Percentiles rank a stretch among this genome's conserved stretches.
Evolutionary conservation across 495 filamentous ascomycete genomes (phyloP).

Genomic region (Rostrohypoxylon terebratum): DNA sequence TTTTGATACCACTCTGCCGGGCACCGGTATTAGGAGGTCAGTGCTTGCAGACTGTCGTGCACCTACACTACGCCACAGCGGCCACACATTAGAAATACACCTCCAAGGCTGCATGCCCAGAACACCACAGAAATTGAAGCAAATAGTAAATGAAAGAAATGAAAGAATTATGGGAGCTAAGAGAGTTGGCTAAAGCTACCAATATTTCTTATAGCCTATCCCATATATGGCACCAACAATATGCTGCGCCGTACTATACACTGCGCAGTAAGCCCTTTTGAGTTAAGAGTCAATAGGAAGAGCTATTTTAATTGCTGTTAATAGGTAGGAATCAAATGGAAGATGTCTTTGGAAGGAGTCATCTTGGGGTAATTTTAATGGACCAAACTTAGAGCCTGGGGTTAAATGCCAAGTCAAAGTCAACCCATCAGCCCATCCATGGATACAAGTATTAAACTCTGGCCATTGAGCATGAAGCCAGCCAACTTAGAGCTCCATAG

Average conservation of each 20-base stretch:
- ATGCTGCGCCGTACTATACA: background rate
- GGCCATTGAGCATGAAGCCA: background rate
- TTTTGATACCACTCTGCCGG: slow-evolving; percentile 26
- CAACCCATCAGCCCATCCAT: slow-evolving; percentile 1
- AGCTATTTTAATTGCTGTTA: background rate
- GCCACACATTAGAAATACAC: background rate
- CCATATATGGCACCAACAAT: background rate
- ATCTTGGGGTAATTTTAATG: slow-evolving; percentile 15
- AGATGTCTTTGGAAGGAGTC: slow-evolving; percentile 5
- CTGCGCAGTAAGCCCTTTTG: slow-evolving; percentile 2
- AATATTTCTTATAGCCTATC: slow-evolving; percentile 3
- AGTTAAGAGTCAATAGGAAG: slow-evolving; percentile 1
- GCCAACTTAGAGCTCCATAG: background rate
- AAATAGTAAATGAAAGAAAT: slow-evolving; percentile 10
- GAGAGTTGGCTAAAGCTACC: background rate
- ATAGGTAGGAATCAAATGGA: background rate
- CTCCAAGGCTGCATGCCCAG: background rate
- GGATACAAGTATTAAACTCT: background rate
- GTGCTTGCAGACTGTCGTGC: slow-evolving; percentile 8
- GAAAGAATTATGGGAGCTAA: background rate
- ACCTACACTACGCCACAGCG: background rate
- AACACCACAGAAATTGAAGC: background rate
- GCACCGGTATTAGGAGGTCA: background rate
- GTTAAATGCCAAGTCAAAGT: slow-evolving; percentile 8
- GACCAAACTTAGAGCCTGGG: slow-evolving; percentile 6